Base-by-base conservation (phyloP, 371 early-diverging fungal genomes). In the Syncephalastrum sp. region DNA sequence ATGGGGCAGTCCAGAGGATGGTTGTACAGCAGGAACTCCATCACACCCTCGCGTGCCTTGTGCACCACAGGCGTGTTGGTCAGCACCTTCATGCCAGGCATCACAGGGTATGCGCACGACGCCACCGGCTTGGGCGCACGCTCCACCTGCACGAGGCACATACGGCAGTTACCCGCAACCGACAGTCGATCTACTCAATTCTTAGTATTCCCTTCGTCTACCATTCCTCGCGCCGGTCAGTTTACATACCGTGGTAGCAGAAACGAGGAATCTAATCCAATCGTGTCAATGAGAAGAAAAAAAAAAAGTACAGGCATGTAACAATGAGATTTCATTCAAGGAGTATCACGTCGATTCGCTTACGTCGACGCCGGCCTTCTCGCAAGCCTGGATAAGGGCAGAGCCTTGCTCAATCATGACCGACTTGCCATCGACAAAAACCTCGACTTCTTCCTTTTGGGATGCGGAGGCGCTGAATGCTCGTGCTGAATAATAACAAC, bases 1-100 rank as follows among this genome's bases (percentile, higher is more conserved):
- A 98, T 88, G 47, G 98, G 98, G 78, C 98, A 96, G 76, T 98
- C 98, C 53, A 98, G 82, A 55, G 98, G 98, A 81, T 98, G 98
- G 84, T 96, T 96, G 53, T 95, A 92, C 59, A 98, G 81, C 67
- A 97, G 74, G 65, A 97, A 98, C 79, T 96, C 97, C 97, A 97
- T 95, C 19, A 97, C 96, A 63, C 97, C 97, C 81, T 98, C 98
- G 57, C 98, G 90, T 17, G 96, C 97, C 83, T 96, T 94, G 79
- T 97, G 92, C 55, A 98, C 96, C 65, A 93, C 69, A 17, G 92
- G 92, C 7, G 93, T 90, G 70, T 96, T 86, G 43, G 98, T 98
- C 80, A 93, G 88, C 60, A 98, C 89, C 68, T 90, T 91, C 98
- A 98, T 97, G 56, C 97, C 97, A 3, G 96, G 95, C 85, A 89